phyloP scores from a whole-genome alignment of 257 asterid genomes.

The Petunia secreta region DNA sequence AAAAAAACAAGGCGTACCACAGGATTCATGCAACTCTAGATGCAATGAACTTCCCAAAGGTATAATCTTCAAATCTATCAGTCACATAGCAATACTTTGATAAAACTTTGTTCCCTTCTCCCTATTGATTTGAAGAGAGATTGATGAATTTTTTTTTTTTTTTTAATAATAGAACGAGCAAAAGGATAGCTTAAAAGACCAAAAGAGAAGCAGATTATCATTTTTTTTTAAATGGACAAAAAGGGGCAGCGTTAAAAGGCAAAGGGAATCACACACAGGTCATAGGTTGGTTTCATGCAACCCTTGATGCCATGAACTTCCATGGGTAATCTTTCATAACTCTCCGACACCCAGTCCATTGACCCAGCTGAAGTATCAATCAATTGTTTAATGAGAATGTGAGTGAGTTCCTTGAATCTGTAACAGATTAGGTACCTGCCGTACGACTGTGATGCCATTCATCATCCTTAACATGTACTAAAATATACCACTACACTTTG shows the following conservation, averaged over 20 bases:
- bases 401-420: conserved; percentile 33
- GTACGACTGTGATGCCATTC: conserved; percentile 63
- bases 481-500: conserved; percentile 56
- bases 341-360: not conserved
- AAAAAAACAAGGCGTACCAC: too few relatives aligned
- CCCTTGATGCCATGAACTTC: conserved; percentile 6
- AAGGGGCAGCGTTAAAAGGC: too few relatives aligned
- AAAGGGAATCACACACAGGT: conserved; percentile 18
- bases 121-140: not conserved
- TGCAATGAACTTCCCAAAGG: too few relatives aligned
- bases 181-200: not conserved
- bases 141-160: not conserved
- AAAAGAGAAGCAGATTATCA: not conserved
- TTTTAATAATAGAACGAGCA: not conserved
- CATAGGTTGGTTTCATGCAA: conserved; percentile 8
- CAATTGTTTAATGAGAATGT: conserved; percentile 8
- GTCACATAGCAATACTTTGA: too few relatives aligned
- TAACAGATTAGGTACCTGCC: conserved; percentile 61
- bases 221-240: too few relatives aligned
- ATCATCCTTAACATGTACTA: conserved; percentile 52
- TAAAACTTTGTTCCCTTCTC: not conserved
- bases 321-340: conserved; percentile 11
- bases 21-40: too few relatives aligned
- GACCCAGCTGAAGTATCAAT: conserved; percentile 12
- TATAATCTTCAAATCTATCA: too few relatives aligned